Evolutionary conservation across 192 early-diverging fungal species (phyloP).

Genomic region (Coemansia sp.): DNA sequence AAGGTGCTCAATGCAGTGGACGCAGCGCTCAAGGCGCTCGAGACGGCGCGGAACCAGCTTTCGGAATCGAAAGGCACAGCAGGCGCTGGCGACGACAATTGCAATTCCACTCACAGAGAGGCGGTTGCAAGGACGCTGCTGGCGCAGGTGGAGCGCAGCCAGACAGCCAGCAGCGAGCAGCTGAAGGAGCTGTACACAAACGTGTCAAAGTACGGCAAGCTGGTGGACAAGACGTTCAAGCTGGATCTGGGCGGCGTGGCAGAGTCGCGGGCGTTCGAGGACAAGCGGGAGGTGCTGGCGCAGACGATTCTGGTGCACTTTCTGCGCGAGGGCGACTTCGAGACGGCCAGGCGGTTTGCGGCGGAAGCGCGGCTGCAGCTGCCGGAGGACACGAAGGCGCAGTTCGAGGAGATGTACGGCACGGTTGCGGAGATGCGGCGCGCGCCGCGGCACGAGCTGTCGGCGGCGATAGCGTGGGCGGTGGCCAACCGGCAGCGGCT

Average conservation of each 20-base stretch:
- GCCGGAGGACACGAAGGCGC: slow-evolving; percentile 54
- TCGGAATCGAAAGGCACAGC: too few species aligned
- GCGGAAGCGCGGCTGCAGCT: slow-evolving; percentile 51
- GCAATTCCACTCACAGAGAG: neutral
- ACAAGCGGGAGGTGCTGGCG: slow-evolving; percentile 64
- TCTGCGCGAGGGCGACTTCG: slow-evolving; percentile 86
- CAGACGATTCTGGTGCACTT: slow-evolving; percentile 73
- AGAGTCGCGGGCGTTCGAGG: slow-evolving; percentile 74
- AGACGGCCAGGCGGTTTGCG: slow-evolving; percentile 60
- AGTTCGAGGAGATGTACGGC: slow-evolving; percentile 83
- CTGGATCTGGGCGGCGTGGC: slow-evolving; percentile 61
- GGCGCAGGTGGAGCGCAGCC: slow-evolving; percentile 22
- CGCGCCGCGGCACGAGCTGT: slow-evolving; percentile 56
- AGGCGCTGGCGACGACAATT: slow-evolving; percentile 5
- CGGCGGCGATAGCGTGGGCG: slow-evolving; percentile 78
- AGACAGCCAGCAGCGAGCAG: slow-evolving; percentile 45
- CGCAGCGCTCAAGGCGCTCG: too few species aligned
- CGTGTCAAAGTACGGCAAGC: slow-evolving; percentile 70
- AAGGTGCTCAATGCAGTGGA: slow-evolving; percentile 35
- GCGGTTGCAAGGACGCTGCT: slow-evolving; percentile 23
- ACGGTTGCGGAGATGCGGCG: slow-evolving; percentile 63
- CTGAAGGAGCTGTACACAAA: slow-evolving; percentile 66
- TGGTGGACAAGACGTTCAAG: slow-evolving; percentile 76
- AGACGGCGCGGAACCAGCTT: too few species aligned
- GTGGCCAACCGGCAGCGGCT: slow-evolving; percentile 58